These are phyloP conservation scores for Wickerhamomyces xylosicus DNA, from an alignment of 805 yeast species.

Conservation along the genomic window DNA sequence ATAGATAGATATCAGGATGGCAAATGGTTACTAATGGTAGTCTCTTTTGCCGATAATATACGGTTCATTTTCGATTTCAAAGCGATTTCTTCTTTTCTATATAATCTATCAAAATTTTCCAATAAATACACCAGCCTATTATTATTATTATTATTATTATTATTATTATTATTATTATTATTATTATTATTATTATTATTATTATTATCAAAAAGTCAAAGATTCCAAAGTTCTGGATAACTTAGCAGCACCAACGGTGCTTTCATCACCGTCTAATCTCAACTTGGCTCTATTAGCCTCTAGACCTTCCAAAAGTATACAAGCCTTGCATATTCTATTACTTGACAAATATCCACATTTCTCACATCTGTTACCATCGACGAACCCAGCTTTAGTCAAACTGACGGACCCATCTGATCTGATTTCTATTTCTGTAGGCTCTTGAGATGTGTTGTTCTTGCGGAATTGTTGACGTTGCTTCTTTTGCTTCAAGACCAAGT, in stretches of 20 bases:
- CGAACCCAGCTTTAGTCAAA: slow-evolving; percentile 25
- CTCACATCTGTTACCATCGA: slow-evolving; percentile 70
- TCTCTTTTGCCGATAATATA: too few species aligned
- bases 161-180: too few species aligned
- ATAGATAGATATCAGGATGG: too few species aligned
- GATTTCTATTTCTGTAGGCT: slow-evolving; percentile 34
- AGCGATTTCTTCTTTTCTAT: too few species aligned
- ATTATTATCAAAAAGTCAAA: slow-evolving; percentile 50
- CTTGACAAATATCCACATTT: slow-evolving; percentile 89
- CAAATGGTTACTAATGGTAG: too few species aligned
- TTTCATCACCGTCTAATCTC: slow-evolving; percentile 37
- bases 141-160: too few species aligned
- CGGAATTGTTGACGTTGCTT: slow-evolving; percentile 28
- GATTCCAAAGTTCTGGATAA: slow-evolving; percentile 51
- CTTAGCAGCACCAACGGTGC: slow-evolving; percentile 56
- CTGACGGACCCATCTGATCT: slow-evolving; percentile 55
- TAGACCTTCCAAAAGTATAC: slow-evolving; percentile 76
- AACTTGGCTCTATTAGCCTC: slow-evolving; percentile 67
- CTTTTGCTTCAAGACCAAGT: slow-evolving; percentile 53
- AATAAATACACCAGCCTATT: too few species aligned
- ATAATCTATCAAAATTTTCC: too few species aligned
- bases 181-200: too few species aligned
- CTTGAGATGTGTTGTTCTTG: slow-evolving; percentile 1
- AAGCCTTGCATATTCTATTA: slow-evolving; percentile 87
- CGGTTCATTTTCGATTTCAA: too few species aligned